A percentile compares a stretch with the other conserved stretches of the same genome.
Conservation (phyloP, 345 rosid genomes). For the Trapa incisa region DNA sequence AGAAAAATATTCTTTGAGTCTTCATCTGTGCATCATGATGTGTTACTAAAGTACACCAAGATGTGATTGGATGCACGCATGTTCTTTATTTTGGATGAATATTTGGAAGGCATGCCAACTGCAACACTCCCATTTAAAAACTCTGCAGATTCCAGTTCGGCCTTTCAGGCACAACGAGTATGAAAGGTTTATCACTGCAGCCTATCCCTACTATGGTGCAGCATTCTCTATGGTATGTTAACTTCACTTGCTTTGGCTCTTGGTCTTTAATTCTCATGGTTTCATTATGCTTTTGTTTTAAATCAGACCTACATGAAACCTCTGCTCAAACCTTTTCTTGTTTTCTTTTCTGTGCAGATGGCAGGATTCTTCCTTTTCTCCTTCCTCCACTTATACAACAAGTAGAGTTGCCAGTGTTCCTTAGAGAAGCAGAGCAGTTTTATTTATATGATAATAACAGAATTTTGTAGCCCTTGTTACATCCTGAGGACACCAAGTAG, state of each 20-base stretch:
- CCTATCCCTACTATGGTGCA: slow-evolving; percentile 62
- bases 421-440: background rate
- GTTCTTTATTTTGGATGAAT: background rate
- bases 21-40: background rate
- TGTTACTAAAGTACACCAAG: background rate
- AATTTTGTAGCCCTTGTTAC: background rate
- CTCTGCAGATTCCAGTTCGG: slow-evolving; percentile 63
- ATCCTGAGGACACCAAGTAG: no score
- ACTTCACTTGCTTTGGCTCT: background rate
- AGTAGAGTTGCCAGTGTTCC: slow-evolving; percentile 15
- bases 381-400: slow-evolving; percentile 49
- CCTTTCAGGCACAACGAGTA: slow-evolving; percentile 73
- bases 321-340: background rate
- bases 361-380: slow-evolving; percentile 68
- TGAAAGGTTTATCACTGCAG: slow-evolving; percentile 61
- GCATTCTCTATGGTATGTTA: slow-evolving; percentile 45
- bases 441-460: background rate
- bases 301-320: no score
- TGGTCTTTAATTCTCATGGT: background rate
- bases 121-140: background rate
- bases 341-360: slow-evolving; percentile 37
- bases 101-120: background rate
- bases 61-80: background rate
- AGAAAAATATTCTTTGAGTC: background rate
- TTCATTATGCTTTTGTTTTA: background rate